Base-by-base conservation (phyloP, 169 alveolate genomes). In the Plasmodium fragile region DNA sequence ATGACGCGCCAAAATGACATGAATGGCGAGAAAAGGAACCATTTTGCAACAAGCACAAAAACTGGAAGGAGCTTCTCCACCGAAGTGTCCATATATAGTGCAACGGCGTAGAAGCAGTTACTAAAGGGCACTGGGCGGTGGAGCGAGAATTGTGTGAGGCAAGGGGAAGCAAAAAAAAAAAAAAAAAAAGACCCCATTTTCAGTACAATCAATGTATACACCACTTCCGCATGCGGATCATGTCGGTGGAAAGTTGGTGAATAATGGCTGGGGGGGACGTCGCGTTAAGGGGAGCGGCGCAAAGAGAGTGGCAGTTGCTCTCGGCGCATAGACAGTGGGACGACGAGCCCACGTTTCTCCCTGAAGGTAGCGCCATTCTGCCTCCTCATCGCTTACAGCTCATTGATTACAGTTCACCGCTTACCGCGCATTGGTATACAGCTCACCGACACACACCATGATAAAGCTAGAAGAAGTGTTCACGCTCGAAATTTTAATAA, bases 401-500 rank as follows among this genome's bases (percentile, higher is more conserved):
- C n/a, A n/a, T n/a, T 39, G 45, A 39, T 41, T 13, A 6, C 45
- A 39, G 4, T 0, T 10, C n/a, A 43, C n/a, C n/a, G n/a, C n/a
- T 7, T 0, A 43, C n/a, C 16, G 22, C 59, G 11, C n/a, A n/a
- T n/a, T n/a, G n/a, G n/a, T n/a, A n/a, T 16, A 49, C 59, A 0
- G n/a, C 22, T 16, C 6, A 3, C 22, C 11, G 52, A 5, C 52
- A 71, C 25, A 39, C 71, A 89, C 30, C 22, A 30, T 30, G 75
- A 79, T 89, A 28, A 45, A 89, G 34, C 45, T 89, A 1, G 91
- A 89, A 25, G 91, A 89, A 65, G 81, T 89, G 2, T 89, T 89
- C 72, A 80, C 94, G 32, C 91, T 89, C 82, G 94, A 79, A 79
- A 89, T 70, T 34, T 80, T 89, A 22, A 69, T 89, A 70, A 78